Evolutionary conservation across 2,329 filamentous ascomycete species (phyloP), one percentile per base, ranked within the genome.

Genomic region (Nigrospora osmanthi): DNA sequence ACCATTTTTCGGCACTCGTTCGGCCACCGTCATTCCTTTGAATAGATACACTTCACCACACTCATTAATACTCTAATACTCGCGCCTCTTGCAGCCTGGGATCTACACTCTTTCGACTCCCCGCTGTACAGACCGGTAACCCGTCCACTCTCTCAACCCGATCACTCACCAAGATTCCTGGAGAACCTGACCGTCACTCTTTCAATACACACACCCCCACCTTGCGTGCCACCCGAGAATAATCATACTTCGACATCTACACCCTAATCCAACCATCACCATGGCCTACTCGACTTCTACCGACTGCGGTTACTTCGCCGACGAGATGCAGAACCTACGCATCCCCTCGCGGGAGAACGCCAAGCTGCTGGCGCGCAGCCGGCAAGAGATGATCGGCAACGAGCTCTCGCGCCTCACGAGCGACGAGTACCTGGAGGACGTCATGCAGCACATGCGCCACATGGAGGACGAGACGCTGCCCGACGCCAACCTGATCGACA

Each of bases 401-500:
- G 88, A 97, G 63, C 79, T 97, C 53, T 96, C 90, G 38, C 81
- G 83, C 55, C 72, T 87, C 55, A 89, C 89, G 41, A 83, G 82
- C 49, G 89, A 95, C 45, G 89, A 96, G 69, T 95, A 97, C 63
- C 80, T 94, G 56, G 89, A 95, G 65, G 91, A 97, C 64, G 85
- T 96, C 63, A 81, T 97, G 70, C 79, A 85, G 61, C 91, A 97
- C 70, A 93, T 96, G 86, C 80, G 89, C 64, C 78, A 87, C 59
- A 96, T 98, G 91, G 93, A 98, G 78, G 79, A 84, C 59, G 86
- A 94, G 68, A 97, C 93, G 28, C 75, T 97, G 53, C 88, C 93
- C 44, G 93, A 98, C 66, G 91, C 95, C 64, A 91, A 91, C 65
- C 89, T 94, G 33, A 98, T 98, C 65, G 93, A 98, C 66, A 96